Percentiles rank a stretch among this genome's conserved stretches.
Evolutionary conservation across 2,329 filamentous ascomycete species (phyloP).

Genomic region (Penicillium sp.): DNA sequence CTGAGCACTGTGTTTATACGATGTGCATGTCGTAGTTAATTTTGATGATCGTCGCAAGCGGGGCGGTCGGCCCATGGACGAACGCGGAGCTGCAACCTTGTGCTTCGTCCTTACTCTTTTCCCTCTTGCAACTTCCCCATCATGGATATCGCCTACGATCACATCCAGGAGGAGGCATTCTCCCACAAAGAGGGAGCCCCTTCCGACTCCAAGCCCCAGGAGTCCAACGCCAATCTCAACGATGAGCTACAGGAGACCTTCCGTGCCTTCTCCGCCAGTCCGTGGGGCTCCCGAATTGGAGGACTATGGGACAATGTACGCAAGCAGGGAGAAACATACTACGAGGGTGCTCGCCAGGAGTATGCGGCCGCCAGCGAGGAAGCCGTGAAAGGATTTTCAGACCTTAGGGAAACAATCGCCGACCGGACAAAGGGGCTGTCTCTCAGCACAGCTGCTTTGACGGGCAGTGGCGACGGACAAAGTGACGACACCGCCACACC

Average conservation of each 20-base stretch:
- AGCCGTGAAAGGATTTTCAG: constrained; percentile 75
- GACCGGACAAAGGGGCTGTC: constrained; percentile 72
- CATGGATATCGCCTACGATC: constrained; percentile 98
- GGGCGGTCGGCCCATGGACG: constrained; percentile 33
- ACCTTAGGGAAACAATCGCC: constrained; percentile 64
- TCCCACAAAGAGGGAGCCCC: constrained; percentile 53
- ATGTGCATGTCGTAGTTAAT: background rate
- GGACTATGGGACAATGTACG: constrained; percentile 88
- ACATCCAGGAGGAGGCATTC: constrained; percentile 82
- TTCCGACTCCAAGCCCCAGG: constrained; percentile 34
- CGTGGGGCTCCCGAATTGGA: constrained; percentile 85
- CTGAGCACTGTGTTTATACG: background rate
- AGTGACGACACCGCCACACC: constrained; percentile 31
- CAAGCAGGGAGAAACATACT: constrained; percentile 90
- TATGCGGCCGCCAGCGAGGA: constrained; percentile 74
- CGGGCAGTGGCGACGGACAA: constrained; percentile 22
- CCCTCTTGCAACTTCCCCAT: constrained; percentile 4
- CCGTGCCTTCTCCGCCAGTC: constrained; percentile 84
- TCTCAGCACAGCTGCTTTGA: constrained; percentile 47
- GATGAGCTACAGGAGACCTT: constrained; percentile 92
- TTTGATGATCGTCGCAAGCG: constrained; percentile 15
- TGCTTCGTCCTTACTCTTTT: constrained; percentile 10
- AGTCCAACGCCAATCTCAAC: constrained; percentile 61
- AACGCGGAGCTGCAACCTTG: constrained; percentile 27
- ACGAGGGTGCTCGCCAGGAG: constrained; percentile 78